Base-by-base conservation (phyloP, 805 yeast species). In the Saccharomycopsis sp. region DNA sequence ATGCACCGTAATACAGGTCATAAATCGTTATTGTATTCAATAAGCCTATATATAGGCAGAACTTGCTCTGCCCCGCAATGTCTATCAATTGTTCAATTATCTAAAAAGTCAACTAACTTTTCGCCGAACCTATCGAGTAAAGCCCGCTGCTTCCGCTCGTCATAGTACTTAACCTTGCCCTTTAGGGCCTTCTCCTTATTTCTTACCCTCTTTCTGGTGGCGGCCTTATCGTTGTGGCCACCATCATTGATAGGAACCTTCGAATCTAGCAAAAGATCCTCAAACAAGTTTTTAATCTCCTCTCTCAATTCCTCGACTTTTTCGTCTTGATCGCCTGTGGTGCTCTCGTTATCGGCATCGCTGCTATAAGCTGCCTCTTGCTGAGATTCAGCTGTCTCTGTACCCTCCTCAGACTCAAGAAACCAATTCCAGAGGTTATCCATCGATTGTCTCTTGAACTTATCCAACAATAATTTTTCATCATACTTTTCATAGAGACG, bases 361-460 rank as follows among this genome's bases (percentile, higher is more conserved):
- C 48, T 44, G 16, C 4, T 12, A 44, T 5, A 12, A 44, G 21
- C 7, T 16, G 18, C 16, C 7, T 44, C 48, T 7, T 37, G 12
- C 12, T 37, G 44, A n/a, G 12, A 5, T 29, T 18, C 16, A 5
- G 16, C 21, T 16, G 18, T 12, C 18, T 12, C 12, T 16, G 8
- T 44, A 4, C 7, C 5, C 8, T 44, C 48, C 4, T 44, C 48
- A 12, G 48, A 44, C 7, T 44, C 18, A 20, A 34, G 34, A 20
- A 57, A 20, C 59, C 59, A 55, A 2, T 56, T 23, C 61, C 61
- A 58, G 16, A 58, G 15, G 24, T 44, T 53, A 9, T 46, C 24
- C 37, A 34, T 52, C 14, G 53, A 44, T 23, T 40, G 52, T 12
- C 29, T 2, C 34, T 53, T 48, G 8, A 57, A 20, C 12, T 14